These are phyloP conservation scores for Volvox reticuliferus DNA, from an alignment of 139 green algal genomes.

Conservation along the genomic window DNA sequence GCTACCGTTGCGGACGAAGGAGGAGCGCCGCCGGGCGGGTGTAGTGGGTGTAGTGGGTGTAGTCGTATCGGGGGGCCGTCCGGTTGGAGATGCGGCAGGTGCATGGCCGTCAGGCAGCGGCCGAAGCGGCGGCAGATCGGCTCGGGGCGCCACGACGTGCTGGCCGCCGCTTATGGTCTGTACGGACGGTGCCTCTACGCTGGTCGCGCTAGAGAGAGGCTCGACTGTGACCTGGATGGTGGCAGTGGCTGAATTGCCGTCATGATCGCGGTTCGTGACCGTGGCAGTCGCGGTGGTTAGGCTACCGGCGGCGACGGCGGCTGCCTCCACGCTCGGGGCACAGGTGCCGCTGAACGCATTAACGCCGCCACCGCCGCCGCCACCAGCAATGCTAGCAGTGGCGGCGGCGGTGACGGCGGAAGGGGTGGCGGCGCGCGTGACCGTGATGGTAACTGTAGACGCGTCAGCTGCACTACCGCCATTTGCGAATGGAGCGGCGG, in stretches of 20 bases:
- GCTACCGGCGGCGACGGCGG: background rate
- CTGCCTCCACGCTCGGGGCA: background rate
- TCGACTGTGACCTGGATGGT: conserved; percentile 20
- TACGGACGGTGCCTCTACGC: background rate
- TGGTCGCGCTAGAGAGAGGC: background rate
- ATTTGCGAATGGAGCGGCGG: background rate
- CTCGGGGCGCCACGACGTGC: too few relatives aligned
- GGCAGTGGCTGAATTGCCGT: background rate
- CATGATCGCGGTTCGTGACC: background rate
- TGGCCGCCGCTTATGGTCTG: background rate
- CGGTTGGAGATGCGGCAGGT: too few relatives aligned
- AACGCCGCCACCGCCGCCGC: background rate
- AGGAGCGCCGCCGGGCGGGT: background rate
- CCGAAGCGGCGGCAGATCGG: too few relatives aligned
- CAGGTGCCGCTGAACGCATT: background rate
- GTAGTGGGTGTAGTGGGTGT: background rate
- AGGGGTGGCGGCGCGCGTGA: background rate
- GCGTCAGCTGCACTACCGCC: background rate
- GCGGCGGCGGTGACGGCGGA: background rate
- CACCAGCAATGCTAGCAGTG: background rate
- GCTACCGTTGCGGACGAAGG: background rate
- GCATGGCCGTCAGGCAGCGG: too few relatives aligned
- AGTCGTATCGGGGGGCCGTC: too few relatives aligned
- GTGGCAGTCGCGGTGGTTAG: conserved; percentile 40
- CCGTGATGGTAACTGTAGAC: conserved; percentile 14